Conservation (phyloP, 805 yeast genomes). For the Kurtzmaniella cleridarum region DNA sequence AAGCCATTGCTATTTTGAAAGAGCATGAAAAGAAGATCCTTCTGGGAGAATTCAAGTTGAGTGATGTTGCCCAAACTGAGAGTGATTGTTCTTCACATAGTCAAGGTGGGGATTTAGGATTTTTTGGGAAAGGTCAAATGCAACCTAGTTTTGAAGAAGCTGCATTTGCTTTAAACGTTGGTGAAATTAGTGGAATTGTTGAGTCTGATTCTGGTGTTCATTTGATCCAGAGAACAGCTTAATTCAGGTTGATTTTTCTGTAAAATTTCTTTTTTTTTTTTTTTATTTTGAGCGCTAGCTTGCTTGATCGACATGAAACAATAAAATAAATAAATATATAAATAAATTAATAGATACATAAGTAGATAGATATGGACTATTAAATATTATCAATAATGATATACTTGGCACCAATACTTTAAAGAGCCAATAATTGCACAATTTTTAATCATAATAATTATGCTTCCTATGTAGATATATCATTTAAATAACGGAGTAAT, state of each 20-base stretch:
- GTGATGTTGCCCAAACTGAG: slow-evolving; percentile 72
- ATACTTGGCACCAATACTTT: too few species aligned
- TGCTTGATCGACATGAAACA: background rate
- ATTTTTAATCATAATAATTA: too few species aligned
- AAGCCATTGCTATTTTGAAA: slow-evolving; percentile 63
- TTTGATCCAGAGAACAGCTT: slow-evolving; percentile 79
- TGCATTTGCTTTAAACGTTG: slow-evolving; percentile 73
- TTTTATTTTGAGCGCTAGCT: too few species aligned
- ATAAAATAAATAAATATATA: background rate
- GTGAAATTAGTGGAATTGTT: slow-evolving; percentile 76
- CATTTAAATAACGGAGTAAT: too few species aligned
- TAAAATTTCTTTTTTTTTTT: too few species aligned
- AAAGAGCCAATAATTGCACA: too few species aligned
- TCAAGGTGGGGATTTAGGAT: slow-evolving; percentile 89
- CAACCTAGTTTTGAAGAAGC: slow-evolving; percentile 92
- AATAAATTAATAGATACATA: background rate
- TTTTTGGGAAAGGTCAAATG: slow-evolving; percentile 87
- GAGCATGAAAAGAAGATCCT: slow-evolving; percentile 53
- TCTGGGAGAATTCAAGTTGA: slow-evolving; percentile 60
- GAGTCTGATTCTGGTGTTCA: slow-evolving; percentile 93
- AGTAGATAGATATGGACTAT: background rate
- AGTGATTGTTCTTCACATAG: slow-evolving; percentile 86
- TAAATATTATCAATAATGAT: too few species aligned
- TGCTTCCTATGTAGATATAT: too few species aligned
- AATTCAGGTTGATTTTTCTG: slow-evolving; percentile 4